These are phyloP conservation scores for Trichosanthes truncata DNA, from an alignment of 306 rosid species.

Conservation along the genomic window DNA sequence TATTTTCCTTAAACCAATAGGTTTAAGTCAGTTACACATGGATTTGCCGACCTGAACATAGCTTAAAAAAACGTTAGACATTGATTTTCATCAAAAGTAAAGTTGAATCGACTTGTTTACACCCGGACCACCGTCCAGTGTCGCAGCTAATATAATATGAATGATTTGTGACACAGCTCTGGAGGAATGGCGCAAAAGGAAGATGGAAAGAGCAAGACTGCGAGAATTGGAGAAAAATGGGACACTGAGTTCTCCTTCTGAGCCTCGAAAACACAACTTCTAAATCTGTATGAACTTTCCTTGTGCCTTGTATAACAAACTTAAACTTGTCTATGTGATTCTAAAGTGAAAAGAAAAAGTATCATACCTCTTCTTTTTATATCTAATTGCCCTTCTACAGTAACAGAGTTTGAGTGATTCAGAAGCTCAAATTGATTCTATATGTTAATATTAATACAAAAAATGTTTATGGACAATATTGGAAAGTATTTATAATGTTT, in stretches of 20 bases:
- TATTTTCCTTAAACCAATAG: neutral
- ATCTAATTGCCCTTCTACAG: neutral
- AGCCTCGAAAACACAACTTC: constrained; percentile 22
- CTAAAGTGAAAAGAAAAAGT: neutral
- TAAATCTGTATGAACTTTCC: neutral
- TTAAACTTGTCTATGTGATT: neutral
- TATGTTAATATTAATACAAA: neutral
- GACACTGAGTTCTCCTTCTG: constrained; percentile 30
- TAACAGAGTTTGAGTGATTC: neutral
- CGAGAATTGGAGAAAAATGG: constrained; percentile 82
- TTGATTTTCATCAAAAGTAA: neutral
- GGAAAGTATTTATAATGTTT: neutral
- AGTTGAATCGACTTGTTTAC: neutral
- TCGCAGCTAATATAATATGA: constrained; percentile 4
- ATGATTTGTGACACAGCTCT: constrained; percentile 47
- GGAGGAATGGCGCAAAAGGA: constrained; percentile 96
- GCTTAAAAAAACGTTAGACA: neutral
- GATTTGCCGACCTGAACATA: neutral
- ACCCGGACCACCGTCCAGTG: neutral
- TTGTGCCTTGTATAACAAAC: neutral
- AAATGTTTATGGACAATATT: neutral
- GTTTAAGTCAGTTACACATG: neutral
- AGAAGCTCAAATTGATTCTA: neutral
- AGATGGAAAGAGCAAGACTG: constrained; percentile 88
- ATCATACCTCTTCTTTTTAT: neutral